Base-by-base conservation (phyloP, 2,329 filamentous ascomycete genomes). In the Phyllosticta ampelicida region DNA sequence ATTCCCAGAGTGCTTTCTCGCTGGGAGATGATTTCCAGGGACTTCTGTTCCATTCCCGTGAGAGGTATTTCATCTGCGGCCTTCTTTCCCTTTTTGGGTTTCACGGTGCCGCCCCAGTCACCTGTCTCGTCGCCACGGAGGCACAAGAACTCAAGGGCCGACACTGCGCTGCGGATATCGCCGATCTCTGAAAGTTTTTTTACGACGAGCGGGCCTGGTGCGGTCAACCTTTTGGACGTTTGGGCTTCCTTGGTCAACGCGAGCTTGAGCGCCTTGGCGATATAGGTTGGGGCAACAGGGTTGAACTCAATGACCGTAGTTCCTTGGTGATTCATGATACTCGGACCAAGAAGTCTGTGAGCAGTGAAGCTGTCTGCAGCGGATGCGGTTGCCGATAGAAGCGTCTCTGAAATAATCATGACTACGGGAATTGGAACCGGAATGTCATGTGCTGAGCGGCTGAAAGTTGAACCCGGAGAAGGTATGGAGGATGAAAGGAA, bases 311-410 rank as follows among this genome's bases (percentile, higher is more conserved):
- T 89, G 5, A 88, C 78, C 9, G 82, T 84, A 1, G 90, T 85
- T 13, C 86, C 85, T 0, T 89, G 86, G 71, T 97, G 90, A 49
- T 86, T 84, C 13, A 90, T 78, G 50, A 99, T 87, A 62, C 94
- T 88, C 0, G 90, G 86, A 0, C 95, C 94, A 2, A 99, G 81
- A 18, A 99, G 75, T 21, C 91, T 84, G 74, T 97, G 89, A 0
- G 90, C 90, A 0, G 94, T 99, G 66, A 97, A 90, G 71, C 89
- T 96, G 67, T 97, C 91, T 11, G 89, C 85, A 9, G 87, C 85
- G 1, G 90, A 86, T 2, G 89, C 91, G 8, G 86, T 90, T 1
- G 90, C 94, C 0, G 89, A 92, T 16, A 96, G 75, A 13, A 95
- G 77, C 0, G 90, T 95, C 71, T 99, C 94, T 0, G 94, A 96